Conservation (phyloP, 1,139 yeast species). For the Suhomyces bokatorum region DNA sequence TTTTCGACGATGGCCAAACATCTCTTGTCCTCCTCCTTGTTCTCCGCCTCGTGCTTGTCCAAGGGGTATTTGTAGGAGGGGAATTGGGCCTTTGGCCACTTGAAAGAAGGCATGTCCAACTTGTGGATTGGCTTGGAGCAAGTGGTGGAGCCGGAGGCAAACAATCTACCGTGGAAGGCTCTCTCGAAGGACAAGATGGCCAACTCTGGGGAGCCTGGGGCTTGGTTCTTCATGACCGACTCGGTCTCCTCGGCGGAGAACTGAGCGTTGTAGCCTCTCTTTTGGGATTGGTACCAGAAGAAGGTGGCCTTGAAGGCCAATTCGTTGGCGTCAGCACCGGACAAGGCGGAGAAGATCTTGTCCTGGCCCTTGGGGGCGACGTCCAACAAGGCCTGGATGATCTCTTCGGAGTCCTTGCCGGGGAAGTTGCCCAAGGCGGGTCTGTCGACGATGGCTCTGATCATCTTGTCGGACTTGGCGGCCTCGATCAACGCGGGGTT, state of each 20-base stretch:
- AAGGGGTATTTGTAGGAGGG: conserved; percentile 76
- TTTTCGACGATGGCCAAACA: conserved; percentile 62
- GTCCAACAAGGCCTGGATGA: conserved; percentile 55
- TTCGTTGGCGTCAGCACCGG: conserved; percentile 85
- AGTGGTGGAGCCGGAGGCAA: conserved; percentile 77
- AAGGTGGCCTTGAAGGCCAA: conserved; percentile 84
- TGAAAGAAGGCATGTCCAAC: conserved; percentile 79
- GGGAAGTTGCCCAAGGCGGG: conserved; percentile 82
- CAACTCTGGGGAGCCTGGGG: conserved; percentile 76
- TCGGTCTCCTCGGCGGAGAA: conserved; percentile 62
- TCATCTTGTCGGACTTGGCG: conserved; percentile 65
- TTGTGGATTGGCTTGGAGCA: conserved; percentile 83
- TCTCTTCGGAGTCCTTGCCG: conserved; percentile 57
- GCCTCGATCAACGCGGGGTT: conserved; percentile 65
- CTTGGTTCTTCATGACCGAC: conserved; percentile 63
- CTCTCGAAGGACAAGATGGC: conserved; percentile 71
- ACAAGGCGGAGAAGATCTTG: conserved; percentile 70
- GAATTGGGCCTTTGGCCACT: conserved; percentile 86
- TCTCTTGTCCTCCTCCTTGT: conserved; percentile 64
- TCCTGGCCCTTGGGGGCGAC: conserved; percentile 73
- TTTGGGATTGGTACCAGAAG: conserved; percentile 66
- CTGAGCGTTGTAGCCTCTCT: conserved; percentile 50
- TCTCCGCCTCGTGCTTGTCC: conserved; percentile 53
- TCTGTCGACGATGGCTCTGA: conserved; percentile 68
- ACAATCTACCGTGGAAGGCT: conserved; percentile 82